Evolutionary conservation across 1,139 yeast species (phyloP), one percentile per base, ranked within the genome.

Genomic region (Meyerozyma guilliermondii): DNA sequence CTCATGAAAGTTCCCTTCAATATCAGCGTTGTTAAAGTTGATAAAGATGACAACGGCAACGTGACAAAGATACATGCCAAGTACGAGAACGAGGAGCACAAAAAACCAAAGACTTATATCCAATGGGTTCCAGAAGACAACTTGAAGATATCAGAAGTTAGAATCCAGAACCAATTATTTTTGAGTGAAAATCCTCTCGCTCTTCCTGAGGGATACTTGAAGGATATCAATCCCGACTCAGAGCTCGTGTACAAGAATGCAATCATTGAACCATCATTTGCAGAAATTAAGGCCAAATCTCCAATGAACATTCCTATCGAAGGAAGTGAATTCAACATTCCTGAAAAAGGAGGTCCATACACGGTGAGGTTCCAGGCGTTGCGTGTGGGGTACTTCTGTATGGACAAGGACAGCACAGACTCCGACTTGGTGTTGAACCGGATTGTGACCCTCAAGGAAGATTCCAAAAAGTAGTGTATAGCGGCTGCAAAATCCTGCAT

Each of bases 341-440:
- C 71, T 52, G 95, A 87, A 60, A 61, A 61, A 39, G 77, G 76
- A 23, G 68, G 70, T 39, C 83, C 86, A 29, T 95, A 92, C 62
- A 80, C 95, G n/a, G 87, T 87, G 30, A 80, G 98, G 62, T 94
- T 94, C 87, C 99, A 94, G 70, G 98, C 96, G 26, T 78, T 94
- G 64, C 83, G 99, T 68, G 92, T 88, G 41, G 99, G 98, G 22
- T 92, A 92, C 66, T 94, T 91, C 78, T 84, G 96, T 61, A 67
- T 88, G 63, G 99, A 94, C 61, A 80, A 77, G 55, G 98, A 92
- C 50, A 70, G 88, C 43, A 69, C 72, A 6, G 73, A 67, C 18
- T 82, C 77, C 39, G 72, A 68, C 46, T 66, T 88, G 52, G 76
- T 91, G 35, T 71, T 94, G 61, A 91, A 91, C 67, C 78, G 96